Evolutionary conservation across 208 protist genomes (phyloP), one percentile per base, ranked within the genome.

Genomic region (Crithidia brevicula): DNA sequence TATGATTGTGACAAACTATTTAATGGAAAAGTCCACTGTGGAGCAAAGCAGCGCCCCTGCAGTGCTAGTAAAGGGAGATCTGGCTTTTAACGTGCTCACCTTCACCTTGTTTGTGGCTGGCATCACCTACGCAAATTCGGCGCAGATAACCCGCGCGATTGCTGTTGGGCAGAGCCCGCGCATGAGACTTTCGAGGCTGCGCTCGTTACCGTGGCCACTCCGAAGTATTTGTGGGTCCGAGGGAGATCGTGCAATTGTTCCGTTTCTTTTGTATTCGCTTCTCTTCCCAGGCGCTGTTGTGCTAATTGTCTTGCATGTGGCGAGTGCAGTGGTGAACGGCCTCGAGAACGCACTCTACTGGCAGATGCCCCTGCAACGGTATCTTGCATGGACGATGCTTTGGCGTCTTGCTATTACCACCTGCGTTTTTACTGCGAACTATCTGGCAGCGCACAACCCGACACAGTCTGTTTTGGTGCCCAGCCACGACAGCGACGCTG

Each of bases 11-110:
- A 56, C 67, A 11, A 80, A 47, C 36, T 88, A 88, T 50, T 33
- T 81, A 8, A 72, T 88, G 63, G 82, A 88, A 34, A 88, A 84
- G 31, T 57, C 36, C 1, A 72, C 31, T 5, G 49, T 78, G 13
- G 81, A 83, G 50, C 53, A 73, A 11, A 68, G 65, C 45, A 83
- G 77, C 18, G 67, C 72, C 3, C 76, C 72, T 54, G 72, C 72
- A 5, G 45, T 66, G 23, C 61, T 86, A 1, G 81, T 83, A 8
- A 70, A 67, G 10, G 3, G 42, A 9, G 49, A 72, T 20, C 30
- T 79, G 6, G 57, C 38, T 9, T 47, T 83, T 20, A 74, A 86
- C 40, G 73, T 86, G 4, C 27, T 86, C 6, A 74, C 67, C 13
- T 83, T 77, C 36, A 74, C 77, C 7, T 42, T 77, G 4, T 77